Evolutionary conservation across 2,329 filamentous ascomycete species (phyloP).

Genomic region (Corynespora cassiicola): DNA sequence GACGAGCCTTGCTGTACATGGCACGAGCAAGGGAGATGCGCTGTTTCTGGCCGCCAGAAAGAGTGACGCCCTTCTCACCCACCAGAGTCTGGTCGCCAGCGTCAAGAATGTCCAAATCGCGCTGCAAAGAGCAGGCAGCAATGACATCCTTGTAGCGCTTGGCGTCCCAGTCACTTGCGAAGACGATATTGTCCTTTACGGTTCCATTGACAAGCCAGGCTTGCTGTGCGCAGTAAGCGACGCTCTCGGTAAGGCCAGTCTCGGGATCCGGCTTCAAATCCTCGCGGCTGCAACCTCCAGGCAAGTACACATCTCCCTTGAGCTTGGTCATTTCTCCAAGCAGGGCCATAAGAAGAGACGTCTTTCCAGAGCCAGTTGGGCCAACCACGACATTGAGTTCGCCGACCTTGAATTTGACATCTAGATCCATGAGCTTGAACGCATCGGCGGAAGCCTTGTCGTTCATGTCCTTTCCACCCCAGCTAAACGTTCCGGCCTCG

Average conservation of each 20-base stretch:
- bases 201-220: conserved; percentile 97
- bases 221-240: conserved; percentile 96
- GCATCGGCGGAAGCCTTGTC: conserved; percentile 68
- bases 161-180: conserved; percentile 80
- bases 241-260: conserved; percentile 86
- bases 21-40: conserved; percentile 95
- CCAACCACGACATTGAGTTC: conserved; percentile 92
- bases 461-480: conserved; percentile 69
- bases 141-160: conserved; percentile 87
- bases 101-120: conserved; percentile 90
- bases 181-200: conserved; percentile 95
- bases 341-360: conserved; percentile 92
- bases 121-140: conserved; percentile 86
- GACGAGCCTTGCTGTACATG: conserved; percentile 92
- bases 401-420: conserved; percentile 83
- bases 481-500: conserved; percentile 83
- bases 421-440: conserved; percentile 79
- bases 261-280: conserved; percentile 81
- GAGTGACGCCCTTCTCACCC: conserved; percentile 94
- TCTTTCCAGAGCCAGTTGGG: conserved; percentile 93
- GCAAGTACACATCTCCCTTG: conserved; percentile 80
- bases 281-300: conserved; percentile 84
- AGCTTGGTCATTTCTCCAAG: conserved; percentile 94
- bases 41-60: conserved; percentile 97
- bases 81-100: conserved; percentile 92